phyloP scores from a whole-genome alignment of 257 asterid species.

The Plantago major region DNA sequence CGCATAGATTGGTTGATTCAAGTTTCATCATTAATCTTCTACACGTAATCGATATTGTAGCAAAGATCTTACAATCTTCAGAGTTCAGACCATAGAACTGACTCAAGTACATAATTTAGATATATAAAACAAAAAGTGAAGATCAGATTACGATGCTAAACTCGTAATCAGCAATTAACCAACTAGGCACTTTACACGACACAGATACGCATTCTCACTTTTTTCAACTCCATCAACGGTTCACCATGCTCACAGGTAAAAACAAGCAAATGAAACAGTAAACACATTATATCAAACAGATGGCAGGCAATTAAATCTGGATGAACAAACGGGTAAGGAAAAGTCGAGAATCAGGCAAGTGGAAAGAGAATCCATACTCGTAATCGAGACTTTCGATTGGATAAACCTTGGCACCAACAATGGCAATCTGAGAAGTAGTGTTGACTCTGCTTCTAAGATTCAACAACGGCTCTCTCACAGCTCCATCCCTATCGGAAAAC shows the following conservation, averaged over 20 bases:
- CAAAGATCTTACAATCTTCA: background rate
- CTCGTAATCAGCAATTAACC: too few relatives aligned
- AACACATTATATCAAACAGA: background rate
- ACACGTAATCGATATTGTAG: background rate
- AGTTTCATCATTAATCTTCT: background rate
- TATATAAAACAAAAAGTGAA: background rate
- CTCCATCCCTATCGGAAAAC: conserved; percentile 7
- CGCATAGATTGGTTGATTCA: background rate
- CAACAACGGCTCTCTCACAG: conserved; percentile 55
- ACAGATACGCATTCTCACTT: background rate
- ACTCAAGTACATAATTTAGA: background rate
- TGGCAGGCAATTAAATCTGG: background rate
- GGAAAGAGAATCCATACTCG: conserved; percentile 47
- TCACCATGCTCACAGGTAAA: background rate
- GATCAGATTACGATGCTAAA: too few relatives aligned
- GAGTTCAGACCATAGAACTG: background rate
- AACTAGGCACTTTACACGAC: too few relatives aligned
- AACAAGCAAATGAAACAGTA: conserved; percentile 10
- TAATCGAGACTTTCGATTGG: conserved; percentile 89
- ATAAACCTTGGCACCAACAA: conserved; percentile 68
- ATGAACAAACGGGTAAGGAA: too few relatives aligned
- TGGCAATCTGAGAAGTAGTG: conserved; percentile 80
- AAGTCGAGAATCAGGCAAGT: too few relatives aligned
- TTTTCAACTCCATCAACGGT: background rate
- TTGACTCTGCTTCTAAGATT: conserved; percentile 42